These are phyloP conservation scores for Cicer bijugum DNA, from an alignment of 306 rosid genomes.

Conservation along the genomic window DNA sequence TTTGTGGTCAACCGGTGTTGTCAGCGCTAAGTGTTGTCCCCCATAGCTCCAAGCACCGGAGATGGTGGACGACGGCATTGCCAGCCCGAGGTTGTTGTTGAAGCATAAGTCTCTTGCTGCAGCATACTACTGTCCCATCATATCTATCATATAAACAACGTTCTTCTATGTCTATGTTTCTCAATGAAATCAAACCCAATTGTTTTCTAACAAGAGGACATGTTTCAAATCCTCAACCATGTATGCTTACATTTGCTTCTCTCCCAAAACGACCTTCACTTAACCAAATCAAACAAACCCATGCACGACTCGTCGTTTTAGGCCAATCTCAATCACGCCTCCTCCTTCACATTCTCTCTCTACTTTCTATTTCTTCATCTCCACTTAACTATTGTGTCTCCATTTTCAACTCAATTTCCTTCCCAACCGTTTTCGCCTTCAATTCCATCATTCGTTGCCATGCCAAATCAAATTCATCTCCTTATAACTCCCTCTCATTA, in stretches of 20 bases:
- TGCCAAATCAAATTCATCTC: constrained; percentile 50
- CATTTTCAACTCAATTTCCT: constrained; percentile 46
- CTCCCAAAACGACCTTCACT: constrained; percentile 55
- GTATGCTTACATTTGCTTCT: background rate
- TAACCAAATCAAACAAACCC: constrained; percentile 65
- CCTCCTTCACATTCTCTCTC: constrained; percentile 61
- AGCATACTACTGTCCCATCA: too few relatives aligned
- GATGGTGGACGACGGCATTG: too few relatives aligned
- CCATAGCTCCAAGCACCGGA: too few relatives aligned
- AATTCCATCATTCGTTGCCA: constrained; percentile 74
- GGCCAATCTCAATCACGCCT: constrained; percentile 53
- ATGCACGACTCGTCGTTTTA: constrained; percentile 56
- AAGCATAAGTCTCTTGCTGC: too few relatives aligned
- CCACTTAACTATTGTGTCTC: constrained; percentile 52
- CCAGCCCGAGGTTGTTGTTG: too few relatives aligned
- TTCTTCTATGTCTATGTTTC: too few relatives aligned
- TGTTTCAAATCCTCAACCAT: too few relatives aligned
- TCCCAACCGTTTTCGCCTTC: constrained; percentile 61
- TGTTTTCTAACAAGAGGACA: too few relatives aligned
- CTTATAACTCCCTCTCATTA: constrained; percentile 48
- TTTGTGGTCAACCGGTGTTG: too few relatives aligned
- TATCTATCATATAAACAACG: too few relatives aligned
- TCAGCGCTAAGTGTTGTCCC: too few relatives aligned
- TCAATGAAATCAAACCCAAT: too few relatives aligned
- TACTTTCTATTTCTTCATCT: constrained; percentile 43